Base-by-base conservation (phyloP, 306 rosid genomes). In the Vicia faba region DNA sequence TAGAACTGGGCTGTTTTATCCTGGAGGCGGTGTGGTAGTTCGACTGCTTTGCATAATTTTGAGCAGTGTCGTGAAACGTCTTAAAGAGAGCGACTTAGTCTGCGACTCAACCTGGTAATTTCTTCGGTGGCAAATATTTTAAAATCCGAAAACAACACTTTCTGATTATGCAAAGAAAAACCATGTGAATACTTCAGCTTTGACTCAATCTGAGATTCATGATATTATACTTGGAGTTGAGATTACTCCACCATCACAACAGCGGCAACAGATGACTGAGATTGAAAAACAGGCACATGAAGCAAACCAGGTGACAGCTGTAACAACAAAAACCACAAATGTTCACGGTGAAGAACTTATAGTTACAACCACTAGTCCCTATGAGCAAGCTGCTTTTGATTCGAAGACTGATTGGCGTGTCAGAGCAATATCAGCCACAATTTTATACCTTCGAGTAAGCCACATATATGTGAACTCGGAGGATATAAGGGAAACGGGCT, bases 401-500 rank as follows among this genome's bases (percentile, higher is more conserved):
- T 90, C 99, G 6, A 93, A 93, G 83, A 93, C 97, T 39, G 99
- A 93, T 69, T 93, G 99, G 97, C 99, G 99, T 90, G 97, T 93
- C 74, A 85, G 99, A 73, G 97, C 99, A 64, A 93, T 93, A 83
- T 93, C 97, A 5, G 95, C 99, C 56, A 90, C 99, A 38, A 93
- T 90, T 73, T 82, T 93, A 11, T 90, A 93, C 62, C 99, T 93
- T 54, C 97, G 97, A 66, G 99, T 93, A 67, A 93, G 90, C 76
- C 99, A 90, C 57, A 93, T 93, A 59, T 93, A 93, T 61, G 99
- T 93, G 62, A 93, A 90, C 75, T 90, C 99, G 1, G 99, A 93
- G 84, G 97, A 90, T 84, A 88, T 93, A 69, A 90, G 90, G 99
- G 99, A 93, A 90, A 93, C 99, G 18, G 99, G 97, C 13, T 93